phyloP scores from a whole-genome alignment of 2,329 filamentous ascomycete species.

The Colletotrichum limetticola region DNA sequence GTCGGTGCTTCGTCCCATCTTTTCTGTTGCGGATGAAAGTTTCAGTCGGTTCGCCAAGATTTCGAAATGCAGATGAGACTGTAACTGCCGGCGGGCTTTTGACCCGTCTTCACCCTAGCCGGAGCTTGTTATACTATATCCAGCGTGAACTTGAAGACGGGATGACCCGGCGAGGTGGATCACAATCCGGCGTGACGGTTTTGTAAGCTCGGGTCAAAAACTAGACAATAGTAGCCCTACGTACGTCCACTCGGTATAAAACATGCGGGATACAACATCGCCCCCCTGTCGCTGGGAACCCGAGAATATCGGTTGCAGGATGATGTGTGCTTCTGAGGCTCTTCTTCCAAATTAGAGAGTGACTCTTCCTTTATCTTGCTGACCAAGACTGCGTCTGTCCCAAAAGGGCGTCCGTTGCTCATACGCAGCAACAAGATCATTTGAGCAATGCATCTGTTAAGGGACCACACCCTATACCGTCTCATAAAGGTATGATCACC shows the following conservation, averaged over 20 bases:
- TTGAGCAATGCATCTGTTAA: too few species aligned
- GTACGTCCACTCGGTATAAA: background rate
- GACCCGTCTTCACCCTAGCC: background rate
- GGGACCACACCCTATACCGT: background rate
- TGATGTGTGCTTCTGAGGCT: background rate
- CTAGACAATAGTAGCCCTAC: background rate
- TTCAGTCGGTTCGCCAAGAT: slow-evolving; percentile 19
- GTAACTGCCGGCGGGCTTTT: slow-evolving; percentile 3
- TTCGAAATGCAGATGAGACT: background rate
- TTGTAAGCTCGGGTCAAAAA: background rate
- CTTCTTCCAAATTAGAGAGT: background rate
- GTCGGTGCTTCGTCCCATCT: slow-evolving; percentile 8
- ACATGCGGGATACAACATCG: background rate
- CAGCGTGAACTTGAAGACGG: background rate
- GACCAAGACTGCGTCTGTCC: background rate
- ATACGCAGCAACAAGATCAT: too few species aligned
- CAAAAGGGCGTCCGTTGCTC: background rate
- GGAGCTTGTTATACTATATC: background rate
- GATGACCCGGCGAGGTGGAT: background rate
- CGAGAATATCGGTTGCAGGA: background rate
- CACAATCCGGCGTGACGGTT: background rate
- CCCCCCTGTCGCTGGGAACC: background rate
- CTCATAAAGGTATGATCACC: slow-evolving; percentile 23
- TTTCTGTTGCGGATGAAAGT: slow-evolving; percentile 22
- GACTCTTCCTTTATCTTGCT: too few species aligned